Evolutionary conservation across 2,329 filamentous ascomycete genomes (phyloP).

Genomic region (Cadophora malorum): DNA sequence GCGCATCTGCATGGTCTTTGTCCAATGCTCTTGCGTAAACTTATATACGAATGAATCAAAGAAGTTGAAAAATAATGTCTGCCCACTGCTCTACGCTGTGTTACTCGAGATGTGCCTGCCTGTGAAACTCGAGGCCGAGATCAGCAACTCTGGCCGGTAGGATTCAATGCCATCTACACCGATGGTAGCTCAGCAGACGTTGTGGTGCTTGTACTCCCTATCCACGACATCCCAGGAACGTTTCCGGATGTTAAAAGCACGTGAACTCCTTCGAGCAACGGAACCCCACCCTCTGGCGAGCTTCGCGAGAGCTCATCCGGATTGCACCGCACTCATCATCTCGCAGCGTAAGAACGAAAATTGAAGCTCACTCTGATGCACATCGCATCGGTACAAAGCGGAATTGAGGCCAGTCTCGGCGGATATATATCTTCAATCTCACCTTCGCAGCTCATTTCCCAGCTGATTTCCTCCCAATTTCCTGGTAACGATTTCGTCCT

Average conservation of each 20-base stretch:
- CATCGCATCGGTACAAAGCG: constrained; percentile 33
- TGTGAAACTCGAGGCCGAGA: background rate
- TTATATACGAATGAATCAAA: constrained; percentile 23
- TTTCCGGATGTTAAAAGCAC: constrained; percentile 3
- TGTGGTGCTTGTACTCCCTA: background rate
- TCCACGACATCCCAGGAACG: background rate
- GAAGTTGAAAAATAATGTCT: constrained; percentile 1
- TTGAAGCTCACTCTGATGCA: constrained; percentile 32
- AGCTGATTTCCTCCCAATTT: background rate
- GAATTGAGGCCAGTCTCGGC: background rate
- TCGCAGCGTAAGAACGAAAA: background rate
- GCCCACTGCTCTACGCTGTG: background rate
- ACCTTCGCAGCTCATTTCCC: background rate
- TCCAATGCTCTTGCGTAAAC: constrained; percentile 23
- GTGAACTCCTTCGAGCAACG: background rate
- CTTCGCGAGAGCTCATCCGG: background rate
- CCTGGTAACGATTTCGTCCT: background rate
- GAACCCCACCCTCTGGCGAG: constrained; percentile 3
- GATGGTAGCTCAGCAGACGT: constrained; percentile 7
- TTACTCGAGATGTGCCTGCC: constrained; percentile 1
- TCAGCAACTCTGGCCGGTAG: background rate
- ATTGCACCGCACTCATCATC: background rate
- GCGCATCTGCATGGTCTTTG: constrained; percentile 15
- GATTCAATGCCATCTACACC: background rate
- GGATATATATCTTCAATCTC: constrained; percentile 2